Evolutionary conservation across 306 rosid genomes (phyloP).

Genomic region (Vigna trinervia): DNA sequence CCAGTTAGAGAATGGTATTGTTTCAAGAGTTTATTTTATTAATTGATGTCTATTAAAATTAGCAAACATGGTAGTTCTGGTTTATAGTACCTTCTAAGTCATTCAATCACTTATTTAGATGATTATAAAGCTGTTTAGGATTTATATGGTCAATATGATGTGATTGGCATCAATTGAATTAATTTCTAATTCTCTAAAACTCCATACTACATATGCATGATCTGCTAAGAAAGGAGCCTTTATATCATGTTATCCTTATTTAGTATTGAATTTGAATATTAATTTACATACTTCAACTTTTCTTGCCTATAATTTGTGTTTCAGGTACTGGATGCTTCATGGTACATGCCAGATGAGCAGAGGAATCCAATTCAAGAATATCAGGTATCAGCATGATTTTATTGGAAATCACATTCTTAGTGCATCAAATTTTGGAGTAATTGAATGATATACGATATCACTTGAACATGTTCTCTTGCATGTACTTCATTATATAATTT

Average conservation of each 20-base stretch:
- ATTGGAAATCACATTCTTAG: slow-evolving; percentile 10
- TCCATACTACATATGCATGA: neutral
- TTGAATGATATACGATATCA: slow-evolving; percentile 13
- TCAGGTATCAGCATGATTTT: slow-evolving; percentile 62
- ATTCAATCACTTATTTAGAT: neutral
- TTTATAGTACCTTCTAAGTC: neutral
- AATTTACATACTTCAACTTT: slow-evolving; percentile 6
- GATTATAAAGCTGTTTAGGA: neutral
- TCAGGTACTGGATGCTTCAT: slow-evolving; percentile 96
- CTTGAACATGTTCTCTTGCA: slow-evolving; percentile 30
- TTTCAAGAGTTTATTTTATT: neutral
- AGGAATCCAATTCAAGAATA: slow-evolving; percentile 96
- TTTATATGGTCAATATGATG: slow-evolving; percentile 1
- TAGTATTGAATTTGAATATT: slow-evolving; percentile 25
- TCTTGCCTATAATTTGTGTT: slow-evolving; percentile 22
- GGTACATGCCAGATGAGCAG: slow-evolving; percentile 99
- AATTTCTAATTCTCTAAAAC: neutral
- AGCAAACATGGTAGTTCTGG: neutral
- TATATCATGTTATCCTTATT: slow-evolving; percentile 9
- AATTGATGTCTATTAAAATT: slow-evolving; percentile 25
- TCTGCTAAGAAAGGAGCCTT: neutral
- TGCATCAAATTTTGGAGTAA: slow-evolving; percentile 15
- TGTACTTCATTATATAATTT: slow-evolving; percentile 10
- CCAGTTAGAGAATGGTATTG: slow-evolving; percentile 27
- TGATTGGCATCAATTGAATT: neutral